Conservation (phyloP, 78 protist species). For the Thecamonas trahens region DNA sequence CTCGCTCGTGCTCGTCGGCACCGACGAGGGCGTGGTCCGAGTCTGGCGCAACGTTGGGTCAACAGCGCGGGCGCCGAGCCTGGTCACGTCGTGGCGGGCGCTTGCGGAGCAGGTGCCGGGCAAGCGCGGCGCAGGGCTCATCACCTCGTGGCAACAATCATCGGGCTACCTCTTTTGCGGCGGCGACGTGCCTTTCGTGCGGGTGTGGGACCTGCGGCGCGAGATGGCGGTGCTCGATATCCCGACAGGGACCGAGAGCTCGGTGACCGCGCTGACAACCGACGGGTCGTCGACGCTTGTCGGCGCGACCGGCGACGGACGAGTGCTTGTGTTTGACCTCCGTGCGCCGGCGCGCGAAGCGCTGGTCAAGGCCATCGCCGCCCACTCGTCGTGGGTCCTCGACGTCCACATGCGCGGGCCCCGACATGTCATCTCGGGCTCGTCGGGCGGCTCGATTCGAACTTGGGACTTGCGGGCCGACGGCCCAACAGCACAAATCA, state of each 20-base stretch:
- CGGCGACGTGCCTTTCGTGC: conserved; percentile 40
- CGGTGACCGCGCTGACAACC: conserved; percentile 36
- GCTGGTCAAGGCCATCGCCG: neutral
- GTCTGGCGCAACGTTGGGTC: conserved; percentile 40
- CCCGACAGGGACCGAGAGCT: conserved; percentile 22
- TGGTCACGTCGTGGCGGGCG: neutral
- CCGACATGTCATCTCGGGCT: neutral
- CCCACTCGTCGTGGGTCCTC: neutral
- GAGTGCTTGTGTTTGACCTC: conserved; percentile 42
- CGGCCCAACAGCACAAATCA: neutral
- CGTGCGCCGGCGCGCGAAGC: conserved; percentile 14
- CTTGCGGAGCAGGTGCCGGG: conserved; percentile 10
- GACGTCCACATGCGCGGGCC: neutral
- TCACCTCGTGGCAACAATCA: conserved; percentile 1
- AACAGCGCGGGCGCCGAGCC: neutral
- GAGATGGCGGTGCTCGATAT: conserved; percentile 36
- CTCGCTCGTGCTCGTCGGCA: conserved; percentile 18
- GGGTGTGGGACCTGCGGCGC: conserved; percentile 70
- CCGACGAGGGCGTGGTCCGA: conserved; percentile 72
- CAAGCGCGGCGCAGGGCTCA: conserved; percentile 32
- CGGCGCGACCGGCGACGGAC: conserved; percentile 58
- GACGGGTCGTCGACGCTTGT: conserved; percentile 32
- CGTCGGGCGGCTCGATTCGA: conserved; percentile 1
- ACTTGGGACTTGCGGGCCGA: neutral
- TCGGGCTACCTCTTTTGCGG: conserved; percentile 3